Conservation (phyloP, 768 basidiomycete species). For the Asterophora lycoperdoides region DNA sequence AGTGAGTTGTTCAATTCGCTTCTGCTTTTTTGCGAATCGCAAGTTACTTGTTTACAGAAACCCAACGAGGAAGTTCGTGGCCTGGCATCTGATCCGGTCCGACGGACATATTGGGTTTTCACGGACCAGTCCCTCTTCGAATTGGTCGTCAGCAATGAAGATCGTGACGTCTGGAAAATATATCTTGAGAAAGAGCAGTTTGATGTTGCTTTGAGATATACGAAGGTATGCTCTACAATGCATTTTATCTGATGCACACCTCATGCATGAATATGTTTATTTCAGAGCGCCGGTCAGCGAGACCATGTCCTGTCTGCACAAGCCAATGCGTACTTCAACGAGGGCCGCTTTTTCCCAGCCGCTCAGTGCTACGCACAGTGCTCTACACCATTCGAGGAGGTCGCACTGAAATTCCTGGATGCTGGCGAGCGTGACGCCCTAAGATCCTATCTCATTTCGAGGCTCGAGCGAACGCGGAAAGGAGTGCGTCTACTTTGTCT, state of each 20-base stretch:
- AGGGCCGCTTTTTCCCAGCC: slow-evolving; percentile 83
- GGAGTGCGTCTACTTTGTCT: slow-evolving; percentile 45
- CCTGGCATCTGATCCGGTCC: slow-evolving; percentile 78
- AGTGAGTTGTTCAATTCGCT: slow-evolving; percentile 42
- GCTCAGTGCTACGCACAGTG: slow-evolving; percentile 91
- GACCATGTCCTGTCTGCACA: slow-evolving; percentile 82
- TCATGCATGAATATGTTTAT: background rate
- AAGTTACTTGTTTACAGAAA: slow-evolving; percentile 45
- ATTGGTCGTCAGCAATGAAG: slow-evolving; percentile 80
- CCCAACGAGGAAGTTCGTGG: slow-evolving; percentile 68
- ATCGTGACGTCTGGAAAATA: slow-evolving; percentile 91
- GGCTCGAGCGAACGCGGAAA: slow-evolving; percentile 81
- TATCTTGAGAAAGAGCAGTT: slow-evolving; percentile 76
- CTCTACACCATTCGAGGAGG: slow-evolving; percentile 86
- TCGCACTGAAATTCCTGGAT: slow-evolving; percentile 86
- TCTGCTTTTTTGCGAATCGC: background rate
- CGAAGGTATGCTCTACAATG: slow-evolving; percentile 51
- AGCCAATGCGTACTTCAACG: slow-evolving; percentile 73
- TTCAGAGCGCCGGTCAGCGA: slow-evolving; percentile 80
- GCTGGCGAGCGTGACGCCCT: slow-evolving; percentile 86
- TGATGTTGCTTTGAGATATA: slow-evolving; percentile 74
- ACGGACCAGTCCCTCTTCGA: slow-evolving; percentile 89
- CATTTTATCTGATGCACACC: too few species aligned
- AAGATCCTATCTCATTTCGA: slow-evolving; percentile 82
- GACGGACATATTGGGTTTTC: slow-evolving; percentile 92